A percentile compares a stretch with the other conserved stretches of the same genome.
phyloP scores from a whole-genome alignment of 2,329 filamentous ascomycete species.

The Purpureocillium takamizusanense region DNA sequence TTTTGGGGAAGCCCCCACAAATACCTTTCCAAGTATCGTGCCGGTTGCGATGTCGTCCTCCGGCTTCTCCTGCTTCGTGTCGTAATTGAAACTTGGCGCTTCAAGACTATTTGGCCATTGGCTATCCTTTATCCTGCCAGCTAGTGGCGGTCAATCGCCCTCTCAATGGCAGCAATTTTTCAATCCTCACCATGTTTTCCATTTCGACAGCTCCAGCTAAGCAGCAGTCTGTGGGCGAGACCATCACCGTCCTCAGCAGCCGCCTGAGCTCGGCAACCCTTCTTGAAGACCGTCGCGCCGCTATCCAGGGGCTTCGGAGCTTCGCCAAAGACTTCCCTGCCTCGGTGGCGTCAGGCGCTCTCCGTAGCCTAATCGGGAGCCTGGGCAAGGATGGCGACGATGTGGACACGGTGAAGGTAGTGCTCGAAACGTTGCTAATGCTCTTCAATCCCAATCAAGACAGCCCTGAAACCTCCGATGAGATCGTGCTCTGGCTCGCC shows the following conservation, averaged over 20 bases:
- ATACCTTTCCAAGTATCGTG: too few relatives aligned
- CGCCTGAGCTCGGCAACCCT: constrained; percentile 83
- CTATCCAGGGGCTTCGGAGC: constrained; percentile 85
- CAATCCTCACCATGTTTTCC: constrained; percentile 44
- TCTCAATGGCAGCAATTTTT: constrained; percentile 19
- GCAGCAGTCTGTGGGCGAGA: constrained; percentile 93
- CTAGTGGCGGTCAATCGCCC: neutral
- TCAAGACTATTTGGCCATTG: too few relatives aligned
- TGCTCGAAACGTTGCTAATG: constrained; percentile 90
- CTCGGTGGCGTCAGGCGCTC: constrained; percentile 86
- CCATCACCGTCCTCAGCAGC: constrained; percentile 81
- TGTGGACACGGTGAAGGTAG: constrained; percentile 90
- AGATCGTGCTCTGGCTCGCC: constrained; percentile 90
- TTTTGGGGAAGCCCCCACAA: too few relatives aligned
- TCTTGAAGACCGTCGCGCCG: constrained; percentile 86
- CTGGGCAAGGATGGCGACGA: constrained; percentile 84
- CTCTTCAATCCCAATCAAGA: constrained; percentile 66
- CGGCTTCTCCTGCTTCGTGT: too few relatives aligned
- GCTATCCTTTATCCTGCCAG: neutral
- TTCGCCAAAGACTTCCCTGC: constrained; percentile 96
- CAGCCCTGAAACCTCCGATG: constrained; percentile 88
- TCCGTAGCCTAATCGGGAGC: constrained; percentile 78
- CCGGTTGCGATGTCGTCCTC: too few relatives aligned
- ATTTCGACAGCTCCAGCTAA: constrained; percentile 73
- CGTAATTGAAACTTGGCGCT: too few relatives aligned